phyloP scores from a whole-genome alignment of 306 rosid species.

The Acmispon strigosus region DNA sequence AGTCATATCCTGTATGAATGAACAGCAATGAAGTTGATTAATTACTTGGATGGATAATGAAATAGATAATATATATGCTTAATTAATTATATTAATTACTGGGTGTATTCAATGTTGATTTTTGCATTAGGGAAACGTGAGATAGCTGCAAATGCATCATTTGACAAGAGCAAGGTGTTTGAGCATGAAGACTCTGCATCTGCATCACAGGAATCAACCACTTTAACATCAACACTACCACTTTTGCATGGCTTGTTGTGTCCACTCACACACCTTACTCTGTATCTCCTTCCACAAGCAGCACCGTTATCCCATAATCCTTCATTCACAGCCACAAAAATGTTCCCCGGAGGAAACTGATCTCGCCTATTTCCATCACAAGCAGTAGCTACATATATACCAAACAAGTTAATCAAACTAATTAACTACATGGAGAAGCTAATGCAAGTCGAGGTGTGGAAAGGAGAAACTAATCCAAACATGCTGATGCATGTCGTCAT shows the following conservation, averaged over 20 bases:
- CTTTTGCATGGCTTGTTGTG: slow-evolving; percentile 53
- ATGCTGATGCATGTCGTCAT: too few species aligned
- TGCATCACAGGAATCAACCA: slow-evolving; percentile 48
- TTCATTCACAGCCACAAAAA: slow-evolving; percentile 54
- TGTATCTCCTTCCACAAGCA: slow-evolving; percentile 69
- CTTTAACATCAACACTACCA: slow-evolving; percentile 45
- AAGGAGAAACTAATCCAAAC: too few species aligned
- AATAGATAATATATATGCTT: too few species aligned
- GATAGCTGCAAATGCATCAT: slow-evolving; percentile 45
- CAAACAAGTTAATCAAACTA: too few species aligned
- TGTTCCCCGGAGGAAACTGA: slow-evolving; percentile 46
- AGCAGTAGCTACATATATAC: slow-evolving; percentile 38
- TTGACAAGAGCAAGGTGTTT: slow-evolving; percentile 42
- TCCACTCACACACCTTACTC: slow-evolving; percentile 64
- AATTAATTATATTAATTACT: slow-evolving; percentile 39
- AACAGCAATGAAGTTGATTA: neutral
- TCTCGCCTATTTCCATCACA: slow-evolving; percentile 36
- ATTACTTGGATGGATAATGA: neutral
- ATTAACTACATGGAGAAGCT: too few species aligned
- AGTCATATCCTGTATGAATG: slow-evolving; percentile 26
- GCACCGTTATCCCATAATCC: slow-evolving; percentile 80
- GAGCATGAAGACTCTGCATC: slow-evolving; percentile 31
- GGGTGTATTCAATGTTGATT: slow-evolving; percentile 56
- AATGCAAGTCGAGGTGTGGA: too few species aligned
- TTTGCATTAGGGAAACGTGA: slow-evolving; percentile 31